Evolutionary conservation across 1,139 yeast species (phyloP).

Genomic region (Zygoascus meyerae): DNA sequence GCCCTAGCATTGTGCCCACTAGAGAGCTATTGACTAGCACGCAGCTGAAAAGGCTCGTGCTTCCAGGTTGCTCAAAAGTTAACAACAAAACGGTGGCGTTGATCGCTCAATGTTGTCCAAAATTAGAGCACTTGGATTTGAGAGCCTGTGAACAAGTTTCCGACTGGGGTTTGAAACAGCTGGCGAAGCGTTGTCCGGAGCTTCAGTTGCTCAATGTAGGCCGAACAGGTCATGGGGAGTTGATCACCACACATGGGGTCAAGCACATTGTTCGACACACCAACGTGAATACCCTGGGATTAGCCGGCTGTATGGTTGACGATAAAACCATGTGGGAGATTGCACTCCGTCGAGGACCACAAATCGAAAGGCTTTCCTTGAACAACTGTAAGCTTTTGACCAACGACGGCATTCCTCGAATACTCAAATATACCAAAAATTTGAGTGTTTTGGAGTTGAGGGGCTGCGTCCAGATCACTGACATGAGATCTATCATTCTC

Average conservation of each 20-base stretch:
- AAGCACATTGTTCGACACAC: slow-evolving; percentile 51
- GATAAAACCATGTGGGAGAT: slow-evolving; percentile 79
- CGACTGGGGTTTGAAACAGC: slow-evolving; percentile 64
- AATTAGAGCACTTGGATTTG: slow-evolving; percentile 60
- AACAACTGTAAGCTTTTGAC: slow-evolving; percentile 68
- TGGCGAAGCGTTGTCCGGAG: slow-evolving; percentile 55
- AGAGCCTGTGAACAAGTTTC: slow-evolving; percentile 79
- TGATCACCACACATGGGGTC: slow-evolving; percentile 67
- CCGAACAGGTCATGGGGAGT: slow-evolving; percentile 61
- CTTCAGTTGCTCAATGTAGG: slow-evolving; percentile 67
- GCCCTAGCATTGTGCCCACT: slow-evolving; percentile 65
- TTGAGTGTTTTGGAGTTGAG: slow-evolving; percentile 75
- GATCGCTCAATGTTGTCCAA: slow-evolving; percentile 53
- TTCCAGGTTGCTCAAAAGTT: slow-evolving; percentile 66
- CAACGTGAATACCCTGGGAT: slow-evolving; percentile 63
- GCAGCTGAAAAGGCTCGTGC: slow-evolving; percentile 50
- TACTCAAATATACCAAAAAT: slow-evolving; percentile 53
- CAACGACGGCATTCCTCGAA: slow-evolving; percentile 59
- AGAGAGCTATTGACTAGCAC: slow-evolving; percentile 39
- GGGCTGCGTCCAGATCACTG: slow-evolving; percentile 51
- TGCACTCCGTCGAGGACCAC: slow-evolving; percentile 52
- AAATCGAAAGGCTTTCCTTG: slow-evolving; percentile 62
- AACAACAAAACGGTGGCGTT: slow-evolving; percentile 53
- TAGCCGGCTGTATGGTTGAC: slow-evolving; percentile 80
- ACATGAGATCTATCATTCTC: slow-evolving; percentile 58